Base-by-base conservation (phyloP, 331 rosid species). In the Acacia concinna region DNA sequence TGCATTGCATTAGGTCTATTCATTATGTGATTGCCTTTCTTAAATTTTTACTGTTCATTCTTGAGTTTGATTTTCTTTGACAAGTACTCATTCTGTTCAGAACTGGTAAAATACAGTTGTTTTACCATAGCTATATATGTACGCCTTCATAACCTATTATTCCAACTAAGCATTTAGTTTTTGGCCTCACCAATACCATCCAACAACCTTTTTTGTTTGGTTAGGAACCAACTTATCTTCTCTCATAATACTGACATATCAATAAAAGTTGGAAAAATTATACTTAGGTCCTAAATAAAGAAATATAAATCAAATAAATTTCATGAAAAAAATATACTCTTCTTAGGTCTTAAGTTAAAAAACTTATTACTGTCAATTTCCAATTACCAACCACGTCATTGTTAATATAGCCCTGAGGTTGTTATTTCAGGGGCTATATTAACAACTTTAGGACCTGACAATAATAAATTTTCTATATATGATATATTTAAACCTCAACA, bases 121-220 rank as follows among this genome's bases (percentile, higher is more conserved):
- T 77, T 84, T 80, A 81, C 77, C 65, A 13, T 40, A 30, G 79
- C 66, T 84, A 71, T 80, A 15, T 8, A 73, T 80, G 47, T 8
- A 73, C 69, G 75, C 72, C 32, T 52, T 64, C 74, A 57, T 72
- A 8, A 46, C 71, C 80, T 81, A 59, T 59, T 27, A 69, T 15
- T 23, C n/a, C 64, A 47, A 34, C 51, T 78, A 32, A 41, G 47
- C 71, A 57, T 59, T 68, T 20, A 43, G n/a, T 34, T 71, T 25
- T 28, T 18, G 74, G 54, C 66, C 37, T 68, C 54, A 62, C 49
- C 51, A 12, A 44, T 44, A 12, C 51, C 57, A 60, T 73, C 34
- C 54, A 5, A 59, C 46, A 3, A 4, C 10, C 9, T 14, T 64
- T 46, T 8, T 4, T 7, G 4, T 10, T 3, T 20, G 47, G 5